Evolutionary conservation across 2,329 filamentous ascomycete species (phyloP).

Genomic region (Diaporthe amygdali): DNA sequence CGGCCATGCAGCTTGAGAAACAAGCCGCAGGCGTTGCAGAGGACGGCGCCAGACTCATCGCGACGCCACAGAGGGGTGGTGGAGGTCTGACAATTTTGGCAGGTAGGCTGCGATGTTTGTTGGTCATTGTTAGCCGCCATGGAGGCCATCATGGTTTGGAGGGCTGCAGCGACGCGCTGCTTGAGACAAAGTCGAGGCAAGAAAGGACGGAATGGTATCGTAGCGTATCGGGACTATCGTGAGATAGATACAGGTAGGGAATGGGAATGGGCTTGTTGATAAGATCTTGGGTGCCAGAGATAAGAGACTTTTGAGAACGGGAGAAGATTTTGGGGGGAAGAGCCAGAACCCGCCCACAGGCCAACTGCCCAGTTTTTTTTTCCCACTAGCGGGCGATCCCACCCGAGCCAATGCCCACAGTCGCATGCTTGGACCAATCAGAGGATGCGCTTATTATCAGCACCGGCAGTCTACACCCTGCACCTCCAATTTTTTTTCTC

Average conservation of each 20-base stretch:
- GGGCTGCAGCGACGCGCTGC: conserved; percentile 18
- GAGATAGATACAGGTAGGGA: conserved; percentile 18
- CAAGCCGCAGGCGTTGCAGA: conserved; percentile 97
- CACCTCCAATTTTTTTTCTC: neutral
- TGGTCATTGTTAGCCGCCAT: conserved; percentile 57
- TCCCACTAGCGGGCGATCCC: conserved; percentile 10
- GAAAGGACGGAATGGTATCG: conserved; percentile 9
- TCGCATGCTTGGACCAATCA: neutral
- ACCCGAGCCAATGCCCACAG: neutral
- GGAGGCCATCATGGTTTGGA: conserved; percentile 51
- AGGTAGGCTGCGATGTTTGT: conserved; percentile 83
- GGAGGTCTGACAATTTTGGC: conserved; percentile 94
- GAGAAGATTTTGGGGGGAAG: conserved; percentile 17
- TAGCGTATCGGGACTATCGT: conserved; percentile 10
- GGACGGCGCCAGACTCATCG: conserved; percentile 92
- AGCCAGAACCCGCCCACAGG: conserved; percentile 11
- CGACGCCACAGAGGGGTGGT: conserved; percentile 97
- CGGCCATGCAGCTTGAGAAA: conserved; percentile 97
- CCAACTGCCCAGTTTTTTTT: conserved; percentile 12
- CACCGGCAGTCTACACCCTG: conserved; percentile 13
- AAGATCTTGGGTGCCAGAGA: conserved; percentile 20
- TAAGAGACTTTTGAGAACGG: conserved; percentile 21
- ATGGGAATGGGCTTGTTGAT: conserved; percentile 16
- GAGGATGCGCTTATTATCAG: conserved; percentile 3
- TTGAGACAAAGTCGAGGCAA: conserved; percentile 5